These are phyloP conservation scores for Taiozyma onychis DNA, from an alignment of 1,139 yeast species.

Conservation along the genomic window DNA sequence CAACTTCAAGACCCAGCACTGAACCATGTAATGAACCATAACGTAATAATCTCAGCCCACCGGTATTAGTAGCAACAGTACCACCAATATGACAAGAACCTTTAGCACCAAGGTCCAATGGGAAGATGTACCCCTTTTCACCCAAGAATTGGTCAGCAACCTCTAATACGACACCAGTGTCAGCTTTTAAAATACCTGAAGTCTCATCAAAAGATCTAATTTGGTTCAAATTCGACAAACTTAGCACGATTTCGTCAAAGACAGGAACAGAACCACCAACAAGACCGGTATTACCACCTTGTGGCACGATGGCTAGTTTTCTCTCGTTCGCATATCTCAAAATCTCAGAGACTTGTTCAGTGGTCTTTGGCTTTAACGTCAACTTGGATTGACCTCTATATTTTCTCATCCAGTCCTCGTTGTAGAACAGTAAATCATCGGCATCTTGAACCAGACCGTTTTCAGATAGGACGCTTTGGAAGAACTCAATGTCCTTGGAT, in stretches of 20 bases:
- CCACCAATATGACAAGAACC: slow-evolving; percentile 98
- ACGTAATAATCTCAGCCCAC: slow-evolving; percentile 82
- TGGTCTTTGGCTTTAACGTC: slow-evolving; percentile 79
- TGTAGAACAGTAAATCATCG: slow-evolving; percentile 66
- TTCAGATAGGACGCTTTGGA: slow-evolving; percentile 50
- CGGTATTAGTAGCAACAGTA: slow-evolving; percentile 93
- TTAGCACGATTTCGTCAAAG: slow-evolving; percentile 82
- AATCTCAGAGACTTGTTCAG: slow-evolving; percentile 73
- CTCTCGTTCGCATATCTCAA: slow-evolving; percentile 77
- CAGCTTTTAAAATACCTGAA: slow-evolving; percentile 82
- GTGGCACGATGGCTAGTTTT: slow-evolving; percentile 85
- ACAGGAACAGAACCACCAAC: slow-evolving; percentile 95
- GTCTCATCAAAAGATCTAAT: slow-evolving; percentile 76
- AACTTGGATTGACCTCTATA: slow-evolving; percentile 82
- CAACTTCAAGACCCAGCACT: slow-evolving; percentile 88
- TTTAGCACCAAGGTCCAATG: slow-evolving; percentile 92
- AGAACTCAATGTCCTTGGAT: slow-evolving; percentile 53
- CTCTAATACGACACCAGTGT: slow-evolving; percentile 88
- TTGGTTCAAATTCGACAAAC: slow-evolving; percentile 66
- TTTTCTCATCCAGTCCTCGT: slow-evolving; percentile 96
- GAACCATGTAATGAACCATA: slow-evolving; percentile 93
- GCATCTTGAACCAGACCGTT: slow-evolving; percentile 42
- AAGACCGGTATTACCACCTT: slow-evolving; percentile 95
- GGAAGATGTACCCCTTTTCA: slow-evolving; percentile 84
- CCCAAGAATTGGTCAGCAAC: slow-evolving; percentile 75